These are phyloP conservation scores for Daldinia bambusicola DNA, from an alignment of 495 filamentous ascomycete species.

Conservation along the genomic window DNA sequence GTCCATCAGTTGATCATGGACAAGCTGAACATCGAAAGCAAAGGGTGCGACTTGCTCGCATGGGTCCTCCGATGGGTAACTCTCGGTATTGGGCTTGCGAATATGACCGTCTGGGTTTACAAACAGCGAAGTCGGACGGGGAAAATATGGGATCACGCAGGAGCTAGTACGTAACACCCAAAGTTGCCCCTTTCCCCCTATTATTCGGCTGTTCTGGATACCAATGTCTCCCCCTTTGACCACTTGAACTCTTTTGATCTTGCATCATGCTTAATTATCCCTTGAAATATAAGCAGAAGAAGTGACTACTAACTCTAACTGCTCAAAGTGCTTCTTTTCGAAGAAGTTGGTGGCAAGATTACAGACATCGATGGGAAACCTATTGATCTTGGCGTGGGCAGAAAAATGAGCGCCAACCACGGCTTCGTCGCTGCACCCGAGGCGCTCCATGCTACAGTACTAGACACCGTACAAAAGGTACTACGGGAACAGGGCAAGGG, in stretches of 20 bases:
- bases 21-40: constrained; percentile 59
- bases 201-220: background rate
- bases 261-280: no score
- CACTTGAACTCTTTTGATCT: background rate
- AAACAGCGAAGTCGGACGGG: constrained; percentile 60
- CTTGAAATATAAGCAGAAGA: no score
- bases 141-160: constrained; percentile 80
- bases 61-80: constrained; percentile 73
- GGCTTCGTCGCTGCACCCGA: constrained; percentile 60
- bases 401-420: constrained; percentile 55
- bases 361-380: constrained; percentile 67
- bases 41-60: constrained; percentile 66
- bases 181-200: background rate
- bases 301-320: background rate
- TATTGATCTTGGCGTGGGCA: constrained; percentile 54
- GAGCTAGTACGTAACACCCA: constrained; percentile 54
- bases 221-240: background rate
- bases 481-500: constrained; percentile 49
- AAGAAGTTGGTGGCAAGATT: constrained; percentile 71
- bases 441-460: constrained; percentile 50
- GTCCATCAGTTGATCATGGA: constrained; percentile 61
- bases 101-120: constrained; percentile 71
- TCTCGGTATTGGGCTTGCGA: constrained; percentile 67
- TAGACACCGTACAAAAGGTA: constrained; percentile 48
- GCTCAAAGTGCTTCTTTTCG: constrained; percentile 63